These are phyloP conservation scores for Polyporus arcularius DNA, from an alignment of 768 basidiomycete genomes.

Conservation along the genomic window DNA sequence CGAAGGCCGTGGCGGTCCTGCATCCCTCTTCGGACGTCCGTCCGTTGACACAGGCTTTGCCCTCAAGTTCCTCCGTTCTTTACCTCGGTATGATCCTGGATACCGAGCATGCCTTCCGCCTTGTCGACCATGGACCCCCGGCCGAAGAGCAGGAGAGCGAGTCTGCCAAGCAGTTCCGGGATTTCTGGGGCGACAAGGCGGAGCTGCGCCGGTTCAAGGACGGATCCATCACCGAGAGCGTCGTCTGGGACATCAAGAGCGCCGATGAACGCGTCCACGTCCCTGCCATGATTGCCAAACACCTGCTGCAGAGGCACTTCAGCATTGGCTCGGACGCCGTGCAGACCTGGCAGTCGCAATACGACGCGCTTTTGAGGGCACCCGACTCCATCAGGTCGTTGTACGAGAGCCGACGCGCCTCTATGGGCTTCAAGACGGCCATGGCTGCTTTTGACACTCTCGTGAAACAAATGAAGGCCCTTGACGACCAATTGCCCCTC, in stretches of 20 bases:
- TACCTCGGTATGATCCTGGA: conserved; percentile 79
- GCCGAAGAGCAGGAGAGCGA: conserved; percentile 60
- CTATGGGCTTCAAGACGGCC: conserved; percentile 70
- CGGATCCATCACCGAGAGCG: conserved; percentile 86
- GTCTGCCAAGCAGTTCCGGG: conserved; percentile 63
- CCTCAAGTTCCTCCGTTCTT: conserved; percentile 49
- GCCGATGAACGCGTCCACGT: conserved; percentile 80
- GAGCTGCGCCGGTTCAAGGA: conserved; percentile 96
- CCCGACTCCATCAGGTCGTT: conserved; percentile 54
- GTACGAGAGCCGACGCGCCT: conserved; percentile 35
- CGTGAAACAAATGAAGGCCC: conserved; percentile 70
- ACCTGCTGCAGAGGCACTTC: conserved; percentile 79
- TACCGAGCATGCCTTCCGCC: conserved; percentile 69
- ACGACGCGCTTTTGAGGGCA: conserved; percentile 59
- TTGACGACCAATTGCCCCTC: conserved; percentile 76
- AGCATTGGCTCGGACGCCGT: conserved; percentile 55
- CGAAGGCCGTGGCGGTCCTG: conserved; percentile 62
- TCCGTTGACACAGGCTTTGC: conserved; percentile 55
- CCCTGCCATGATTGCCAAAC: conserved; percentile 69
- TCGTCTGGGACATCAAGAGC: conserved; percentile 92
- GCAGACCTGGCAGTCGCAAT: conserved; percentile 57
- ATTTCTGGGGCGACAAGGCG: conserved; percentile 90
- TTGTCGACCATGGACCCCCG: conserved; percentile 91
- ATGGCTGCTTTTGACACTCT: conserved; percentile 78
- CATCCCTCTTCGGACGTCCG: conserved; percentile 49